Percentiles rank a stretch among this genome's conserved stretches.
Evolutionary conservation across 2,329 filamentous ascomycete species (phyloP).

Genomic region (Dichotomopilus funicola): DNA sequence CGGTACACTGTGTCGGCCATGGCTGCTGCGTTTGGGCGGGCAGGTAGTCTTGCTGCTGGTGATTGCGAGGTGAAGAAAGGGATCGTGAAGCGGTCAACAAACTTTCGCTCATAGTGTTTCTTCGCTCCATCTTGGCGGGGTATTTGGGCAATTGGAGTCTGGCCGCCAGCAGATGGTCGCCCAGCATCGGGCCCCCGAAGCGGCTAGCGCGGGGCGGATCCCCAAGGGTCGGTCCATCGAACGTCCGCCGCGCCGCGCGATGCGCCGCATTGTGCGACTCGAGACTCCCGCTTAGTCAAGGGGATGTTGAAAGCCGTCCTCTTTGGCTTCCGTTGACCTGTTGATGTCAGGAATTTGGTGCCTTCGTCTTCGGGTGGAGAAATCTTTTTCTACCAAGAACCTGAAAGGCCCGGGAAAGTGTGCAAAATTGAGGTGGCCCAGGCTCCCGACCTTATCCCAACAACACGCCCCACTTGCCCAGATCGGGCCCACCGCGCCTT

Average conservation of each 20-base stretch:
- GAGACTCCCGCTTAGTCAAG: neutral
- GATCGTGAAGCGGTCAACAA: neutral
- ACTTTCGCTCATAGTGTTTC: neutral
- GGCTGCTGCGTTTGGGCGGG: neutral
- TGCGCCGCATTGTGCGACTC: neutral
- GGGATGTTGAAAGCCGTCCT: too few species aligned
- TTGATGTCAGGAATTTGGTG: too few species aligned
- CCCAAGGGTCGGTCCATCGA: neutral
- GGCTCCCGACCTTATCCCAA: too few species aligned
- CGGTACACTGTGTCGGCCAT: constrained; percentile 59
- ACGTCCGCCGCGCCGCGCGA: neutral
- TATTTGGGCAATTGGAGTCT: neutral
- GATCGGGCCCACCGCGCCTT: too few species aligned
- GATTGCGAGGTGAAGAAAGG: neutral
- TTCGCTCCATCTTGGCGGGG: constrained; percentile 1
- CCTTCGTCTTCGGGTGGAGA: too few species aligned
- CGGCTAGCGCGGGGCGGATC: constrained; percentile 5
- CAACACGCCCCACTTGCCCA: too few species aligned
- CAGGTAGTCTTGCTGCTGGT: neutral
- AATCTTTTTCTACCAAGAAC: too few species aligned
- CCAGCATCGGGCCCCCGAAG: neutral
- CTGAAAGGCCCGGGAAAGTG: too few species aligned
- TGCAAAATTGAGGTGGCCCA: too few species aligned
- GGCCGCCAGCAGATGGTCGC: neutral
- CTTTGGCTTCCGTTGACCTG: too few species aligned